Conservation (phyloP, 495 filamentous ascomycete genomes). For the Lasiosphaeria ovina region DNA sequence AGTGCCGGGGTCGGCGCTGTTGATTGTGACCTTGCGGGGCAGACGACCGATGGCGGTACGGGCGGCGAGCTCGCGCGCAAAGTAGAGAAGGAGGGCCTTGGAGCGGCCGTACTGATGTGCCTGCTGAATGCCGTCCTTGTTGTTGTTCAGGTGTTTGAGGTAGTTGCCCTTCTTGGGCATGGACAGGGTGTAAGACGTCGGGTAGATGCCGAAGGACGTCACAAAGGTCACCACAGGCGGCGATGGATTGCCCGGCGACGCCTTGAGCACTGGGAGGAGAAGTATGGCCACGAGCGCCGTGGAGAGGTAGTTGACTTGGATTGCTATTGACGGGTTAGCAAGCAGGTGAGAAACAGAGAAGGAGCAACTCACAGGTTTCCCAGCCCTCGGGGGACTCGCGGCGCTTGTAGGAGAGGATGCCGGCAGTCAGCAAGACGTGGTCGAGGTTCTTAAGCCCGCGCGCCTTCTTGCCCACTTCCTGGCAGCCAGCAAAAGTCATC, state of each 20-base stretch:
- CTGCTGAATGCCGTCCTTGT: slow-evolving; percentile 25
- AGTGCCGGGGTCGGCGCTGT: slow-evolving; percentile 25
- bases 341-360: not conserved
- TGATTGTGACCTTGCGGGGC: slow-evolving; percentile 20
- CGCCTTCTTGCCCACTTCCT: slow-evolving; percentile 14
- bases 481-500: slow-evolving; percentile 24
- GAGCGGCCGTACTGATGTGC: slow-evolving; percentile 28
- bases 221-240: slow-evolving; percentile 27
- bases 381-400: slow-evolving; percentile 27
- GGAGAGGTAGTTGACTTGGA: slow-evolving; percentile 33
- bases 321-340: slow-evolving; percentile 5
- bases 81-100: slow-evolving; percentile 27
- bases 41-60: slow-evolving; percentile 7
- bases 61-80: slow-evolving; percentile 24
- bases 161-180: slow-evolving; percentile 28
- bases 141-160: slow-evolving; percentile 25
- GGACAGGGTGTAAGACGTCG: slow-evolving; percentile 20
- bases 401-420: slow-evolving; percentile 26
- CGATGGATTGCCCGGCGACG: slow-evolving; percentile 21
- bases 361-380: slow-evolving; percentile 20
- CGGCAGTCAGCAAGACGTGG: slow-evolving; percentile 25
- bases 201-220: slow-evolving; percentile 26
- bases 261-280: slow-evolving; percentile 38
- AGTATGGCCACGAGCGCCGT: slow-evolving; percentile 39
- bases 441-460: slow-evolving; percentile 20